These are phyloP conservation scores for Diaporthe eres DNA, from an alignment of 2,329 filamentous ascomycete species.

Conservation along the genomic window DNA sequence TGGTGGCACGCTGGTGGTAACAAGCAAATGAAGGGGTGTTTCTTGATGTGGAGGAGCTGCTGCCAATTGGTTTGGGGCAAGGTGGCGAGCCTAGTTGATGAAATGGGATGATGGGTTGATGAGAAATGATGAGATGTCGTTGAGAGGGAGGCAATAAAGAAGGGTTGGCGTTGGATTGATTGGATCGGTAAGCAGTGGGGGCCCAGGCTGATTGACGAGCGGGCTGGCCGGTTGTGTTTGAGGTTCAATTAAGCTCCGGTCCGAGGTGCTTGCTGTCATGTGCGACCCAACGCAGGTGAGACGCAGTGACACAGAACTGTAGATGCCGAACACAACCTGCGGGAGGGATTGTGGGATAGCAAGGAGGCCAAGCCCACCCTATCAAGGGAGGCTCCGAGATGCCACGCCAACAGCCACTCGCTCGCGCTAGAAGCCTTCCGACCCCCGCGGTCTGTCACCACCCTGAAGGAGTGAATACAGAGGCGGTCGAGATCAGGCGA, in stretches of 20 bases:
- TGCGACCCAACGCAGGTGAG: conserved; percentile 33
- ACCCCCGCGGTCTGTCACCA: conserved; percentile 19
- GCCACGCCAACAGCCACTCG: conserved; percentile 27
- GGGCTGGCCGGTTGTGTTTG: conserved; percentile 37
- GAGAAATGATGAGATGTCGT: conserved; percentile 19
- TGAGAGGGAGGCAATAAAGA: conserved; percentile 17
- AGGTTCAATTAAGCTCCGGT: conserved; percentile 37
- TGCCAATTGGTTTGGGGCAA: background rate
- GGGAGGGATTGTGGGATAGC: conserved; percentile 24
- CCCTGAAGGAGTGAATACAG: background rate
- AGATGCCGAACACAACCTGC: conserved; percentile 4
- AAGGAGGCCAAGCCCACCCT: conserved; percentile 15
- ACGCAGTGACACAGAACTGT: conserved; percentile 30
- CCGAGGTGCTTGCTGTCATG: conserved; percentile 33
- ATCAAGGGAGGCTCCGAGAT: conserved; percentile 29
- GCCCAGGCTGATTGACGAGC: conserved; percentile 35
- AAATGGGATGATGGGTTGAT: conserved; percentile 4
- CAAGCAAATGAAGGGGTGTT: background rate
- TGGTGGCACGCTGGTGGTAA: background rate
- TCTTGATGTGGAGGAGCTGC: conserved; percentile 6
- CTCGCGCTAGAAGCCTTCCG: conserved; percentile 31
- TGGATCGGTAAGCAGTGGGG: conserved; percentile 40
- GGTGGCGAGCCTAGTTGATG: background rate
- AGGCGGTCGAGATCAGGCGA: background rate
- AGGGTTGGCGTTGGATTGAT: conserved; percentile 33